Evolutionary conservation across 2,329 filamentous ascomycete genomes (phyloP).

Genomic region (Pseudocercospora crystallina): DNA sequence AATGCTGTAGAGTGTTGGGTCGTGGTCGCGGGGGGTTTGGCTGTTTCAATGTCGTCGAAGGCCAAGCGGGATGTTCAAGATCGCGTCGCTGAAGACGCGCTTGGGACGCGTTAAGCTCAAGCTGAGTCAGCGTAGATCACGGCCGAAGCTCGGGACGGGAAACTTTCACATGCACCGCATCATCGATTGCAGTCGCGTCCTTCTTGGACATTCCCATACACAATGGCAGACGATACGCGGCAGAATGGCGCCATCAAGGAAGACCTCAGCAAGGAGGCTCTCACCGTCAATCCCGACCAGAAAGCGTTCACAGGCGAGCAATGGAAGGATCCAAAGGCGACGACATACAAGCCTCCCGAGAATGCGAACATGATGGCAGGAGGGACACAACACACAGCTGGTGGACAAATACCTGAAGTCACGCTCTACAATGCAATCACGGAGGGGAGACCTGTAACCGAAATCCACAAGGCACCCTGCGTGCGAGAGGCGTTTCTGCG

Average conservation of each 20-base stretch:
- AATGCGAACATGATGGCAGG: constrained; percentile 57
- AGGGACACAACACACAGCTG: constrained; percentile 60
- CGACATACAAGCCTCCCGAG: constrained; percentile 37
- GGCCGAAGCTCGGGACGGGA: too few species aligned
- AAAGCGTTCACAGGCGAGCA: constrained; percentile 36
- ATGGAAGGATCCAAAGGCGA: constrained; percentile 32
- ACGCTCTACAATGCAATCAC: constrained; percentile 59
- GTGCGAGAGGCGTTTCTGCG: constrained; percentile 78
- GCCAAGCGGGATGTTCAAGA: not conserved
- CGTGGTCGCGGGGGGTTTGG: not conserved
- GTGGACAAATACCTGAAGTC: constrained; percentile 61
- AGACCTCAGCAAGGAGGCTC: constrained; percentile 31
- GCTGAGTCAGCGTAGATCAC: not conserved
- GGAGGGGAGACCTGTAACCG: constrained; percentile 66
- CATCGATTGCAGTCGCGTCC: constrained; percentile 2
- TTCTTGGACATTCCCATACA: constrained; percentile 4
- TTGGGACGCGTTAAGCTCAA: not conserved
- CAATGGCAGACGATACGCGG: constrained; percentile 50
- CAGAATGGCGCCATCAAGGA: constrained; percentile 26
- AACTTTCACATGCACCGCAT: constrained; percentile 10
- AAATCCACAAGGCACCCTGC: constrained; percentile 77
- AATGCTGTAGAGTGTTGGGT: not conserved
- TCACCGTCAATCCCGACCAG: constrained; percentile 32
- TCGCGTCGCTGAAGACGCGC: constrained; percentile 3
- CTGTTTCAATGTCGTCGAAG: not conserved